Evolutionary conservation across 352 stramenopile genomes (phyloP).

Genomic region (Phytophthora hibernalis): DNA sequence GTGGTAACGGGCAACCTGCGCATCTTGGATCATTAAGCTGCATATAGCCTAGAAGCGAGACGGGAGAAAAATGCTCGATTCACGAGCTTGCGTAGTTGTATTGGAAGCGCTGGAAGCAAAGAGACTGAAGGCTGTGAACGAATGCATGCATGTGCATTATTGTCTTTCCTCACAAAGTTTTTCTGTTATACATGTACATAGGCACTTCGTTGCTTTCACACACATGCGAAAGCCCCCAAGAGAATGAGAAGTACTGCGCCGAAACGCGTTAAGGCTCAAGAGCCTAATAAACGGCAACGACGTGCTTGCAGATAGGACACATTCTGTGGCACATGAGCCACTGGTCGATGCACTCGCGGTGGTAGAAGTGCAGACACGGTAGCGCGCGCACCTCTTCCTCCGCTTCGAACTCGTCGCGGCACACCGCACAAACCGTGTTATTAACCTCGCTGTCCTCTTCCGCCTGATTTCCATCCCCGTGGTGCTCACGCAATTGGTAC

Average conservation of each 20-base stretch:
- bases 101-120: constrained; percentile 23
- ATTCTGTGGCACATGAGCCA: constrained; percentile 89
- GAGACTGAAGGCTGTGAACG: constrained; percentile 23
- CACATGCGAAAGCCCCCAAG: constrained; percentile 15
- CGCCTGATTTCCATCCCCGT: constrained; percentile 30
- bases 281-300: constrained; percentile 76
- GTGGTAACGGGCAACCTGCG: constrained; percentile 94
- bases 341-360: constrained; percentile 91
- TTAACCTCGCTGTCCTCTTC: constrained; percentile 51
- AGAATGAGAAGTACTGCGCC: constrained; percentile 20
- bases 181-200: constrained; percentile 38
- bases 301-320: constrained; percentile 89
- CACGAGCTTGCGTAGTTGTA: constrained; percentile 9
- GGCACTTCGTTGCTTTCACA: constrained; percentile 7
- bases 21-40: constrained; percentile 91
- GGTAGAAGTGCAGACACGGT: constrained; percentile 90
- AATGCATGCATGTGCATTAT: constrained; percentile 39
- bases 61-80: constrained; percentile 6
- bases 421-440: constrained; percentile 86
- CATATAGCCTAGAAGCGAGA: constrained; percentile 1
- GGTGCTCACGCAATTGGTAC: constrained; percentile 58
- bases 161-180: constrained; percentile 14
- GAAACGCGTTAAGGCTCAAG: not conserved
- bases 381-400: constrained; percentile 84
- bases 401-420: constrained; percentile 78